Conservation (phyloP, 306 rosid genomes). For the Casuarina glauca region DNA sequence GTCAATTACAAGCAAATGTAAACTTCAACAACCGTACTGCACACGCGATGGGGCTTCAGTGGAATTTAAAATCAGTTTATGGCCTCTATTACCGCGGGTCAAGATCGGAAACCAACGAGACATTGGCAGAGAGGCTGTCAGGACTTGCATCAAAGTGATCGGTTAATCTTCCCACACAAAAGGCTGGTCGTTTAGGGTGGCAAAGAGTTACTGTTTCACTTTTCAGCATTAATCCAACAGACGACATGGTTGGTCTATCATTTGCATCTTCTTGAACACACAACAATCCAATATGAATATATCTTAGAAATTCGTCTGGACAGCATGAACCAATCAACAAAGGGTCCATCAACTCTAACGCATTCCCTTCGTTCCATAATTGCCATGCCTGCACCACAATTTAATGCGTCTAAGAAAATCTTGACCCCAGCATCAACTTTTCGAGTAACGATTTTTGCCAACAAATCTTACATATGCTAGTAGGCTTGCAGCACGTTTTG, state of each 20-base stretch:
- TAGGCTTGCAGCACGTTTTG: slow-evolving; percentile 35
- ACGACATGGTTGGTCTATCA: slow-evolving; percentile 55
- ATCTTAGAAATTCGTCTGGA: slow-evolving; percentile 32
- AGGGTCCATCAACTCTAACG: slow-evolving; percentile 39
- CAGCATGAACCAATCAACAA: slow-evolving; percentile 33
- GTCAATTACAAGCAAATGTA: background rate
- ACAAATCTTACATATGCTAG: slow-evolving; percentile 37
- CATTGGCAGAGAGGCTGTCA: slow-evolving; percentile 22
- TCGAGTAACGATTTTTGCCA: too few relatives aligned
- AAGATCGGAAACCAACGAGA: slow-evolving; percentile 23
- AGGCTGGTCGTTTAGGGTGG: slow-evolving; percentile 41
- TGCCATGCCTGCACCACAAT: slow-evolving; percentile 46
- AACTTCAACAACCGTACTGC: background rate
- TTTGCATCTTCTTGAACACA: slow-evolving; percentile 58
- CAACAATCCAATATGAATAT: slow-evolving; percentile 40
- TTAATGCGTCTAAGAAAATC: background rate
- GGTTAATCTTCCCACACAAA: slow-evolving; percentile 31
- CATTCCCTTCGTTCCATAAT: slow-evolving; percentile 40
- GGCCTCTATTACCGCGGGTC: background rate
- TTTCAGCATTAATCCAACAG: slow-evolving; percentile 41
- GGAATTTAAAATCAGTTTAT: background rate
- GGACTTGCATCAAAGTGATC: background rate
- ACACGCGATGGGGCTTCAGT: background rate
- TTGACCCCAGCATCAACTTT: background rate
- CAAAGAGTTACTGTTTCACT: slow-evolving; percentile 24